Evolutionary conservation across 1,139 yeast species (phyloP), one percentile per base, ranked within the genome.

Genomic region (Magnusiomyces suaveolens): DNA sequence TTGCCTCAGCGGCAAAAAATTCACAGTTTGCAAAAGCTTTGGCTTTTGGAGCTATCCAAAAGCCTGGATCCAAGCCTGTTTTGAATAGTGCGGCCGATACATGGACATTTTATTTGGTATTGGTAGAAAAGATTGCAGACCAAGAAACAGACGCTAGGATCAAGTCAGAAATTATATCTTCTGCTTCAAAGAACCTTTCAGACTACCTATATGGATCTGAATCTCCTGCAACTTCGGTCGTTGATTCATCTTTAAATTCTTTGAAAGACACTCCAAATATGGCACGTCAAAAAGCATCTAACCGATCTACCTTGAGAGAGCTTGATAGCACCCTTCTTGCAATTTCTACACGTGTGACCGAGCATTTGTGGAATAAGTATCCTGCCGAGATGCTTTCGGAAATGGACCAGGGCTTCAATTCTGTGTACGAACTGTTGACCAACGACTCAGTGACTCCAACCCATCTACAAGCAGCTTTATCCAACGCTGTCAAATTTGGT

Each of bases 101-200:
- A 10, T 48, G 51, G 51, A 26, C 51, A 20, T 48, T 48, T 23
- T 48, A 48, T 26, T 48, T 48, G 43, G 43, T 33, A 2, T 38
- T 48, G 12, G 33, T 48, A 38, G 51, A 48, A 48, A 48, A 48
- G 18, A 38, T 48, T 16, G 23, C 24, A 3, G 21, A 10, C 4
- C 21, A 26, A 46, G 38, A 21, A 25, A 32, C 12, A 3, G 16
- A 46, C 4, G 4, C 21, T 18, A n/a, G 29, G 29, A 2, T 26
- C 10, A n/a, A 18, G 2, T 20, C 36, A 2, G 36, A 29, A n/a
- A 14, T 46, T 29, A 10, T 26, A 6, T 26, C 48, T 18, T n/a
- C 2, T 26, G n/a, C 48, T 16, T 29, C 29, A n/a, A 20, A n/a
- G 2, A 32, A 29, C 38, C 12, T 46, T 46, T 46, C 48, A n/a